Conservation (phyloP, 2,329 filamentous ascomycete species). For the Alternaria arbusti region DNA sequence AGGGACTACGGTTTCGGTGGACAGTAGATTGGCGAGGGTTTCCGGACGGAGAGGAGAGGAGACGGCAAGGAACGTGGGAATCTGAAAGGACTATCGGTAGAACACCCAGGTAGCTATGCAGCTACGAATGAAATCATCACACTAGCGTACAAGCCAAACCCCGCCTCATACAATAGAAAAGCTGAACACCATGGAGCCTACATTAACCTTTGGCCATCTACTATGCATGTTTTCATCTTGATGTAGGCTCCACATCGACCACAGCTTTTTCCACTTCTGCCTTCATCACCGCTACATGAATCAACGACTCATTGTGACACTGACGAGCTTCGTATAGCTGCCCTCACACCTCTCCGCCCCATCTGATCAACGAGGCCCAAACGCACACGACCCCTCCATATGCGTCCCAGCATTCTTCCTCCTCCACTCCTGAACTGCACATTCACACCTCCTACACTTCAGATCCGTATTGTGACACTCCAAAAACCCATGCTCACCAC, state of each 20-base stretch:
- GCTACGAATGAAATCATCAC: neutral
- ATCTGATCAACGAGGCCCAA: neutral
- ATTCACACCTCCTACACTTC: slow-evolving; percentile 10
- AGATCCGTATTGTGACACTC: slow-evolving; percentile 11
- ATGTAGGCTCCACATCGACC: neutral
- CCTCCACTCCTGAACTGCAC: slow-evolving; percentile 8
- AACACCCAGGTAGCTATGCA: neutral
- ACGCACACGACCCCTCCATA: slow-evolving; percentile 9
- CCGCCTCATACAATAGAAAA: too few species aligned
- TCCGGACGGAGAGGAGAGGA: too few species aligned
- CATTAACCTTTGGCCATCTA: neutral
- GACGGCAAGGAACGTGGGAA: too few species aligned
- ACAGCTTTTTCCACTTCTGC: neutral
- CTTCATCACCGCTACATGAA: neutral
- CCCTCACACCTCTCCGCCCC: accelerated
- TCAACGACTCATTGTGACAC: too few species aligned
- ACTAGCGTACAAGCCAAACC: neutral
- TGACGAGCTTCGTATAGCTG: neutral
- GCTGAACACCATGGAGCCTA: neutral
- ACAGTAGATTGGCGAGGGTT: too few species aligned
- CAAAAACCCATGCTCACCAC: neutral
- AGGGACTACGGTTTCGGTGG: neutral
- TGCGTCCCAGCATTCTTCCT: slow-evolving; percentile 17
- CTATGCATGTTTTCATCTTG: neutral
- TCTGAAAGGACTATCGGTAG: neutral